Percentiles rank a stretch among this genome's conserved stretches.
phyloP scores from a whole-genome alignment of 2,329 filamentous ascomycete species.

The Claviceps sp. region DNA sequence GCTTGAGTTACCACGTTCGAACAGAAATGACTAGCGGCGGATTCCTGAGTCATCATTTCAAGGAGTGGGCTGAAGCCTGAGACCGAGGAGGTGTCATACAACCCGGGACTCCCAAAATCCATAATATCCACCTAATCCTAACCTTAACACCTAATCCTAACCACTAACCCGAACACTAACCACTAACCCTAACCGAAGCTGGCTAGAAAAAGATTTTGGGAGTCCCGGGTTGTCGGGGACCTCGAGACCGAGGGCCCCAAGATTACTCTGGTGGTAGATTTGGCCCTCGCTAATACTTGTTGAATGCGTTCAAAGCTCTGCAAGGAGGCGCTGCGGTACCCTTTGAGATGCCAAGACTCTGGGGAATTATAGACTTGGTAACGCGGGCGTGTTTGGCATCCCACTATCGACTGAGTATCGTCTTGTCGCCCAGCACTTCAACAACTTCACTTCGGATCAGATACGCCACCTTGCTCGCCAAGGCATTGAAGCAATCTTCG shows the following conservation, averaged over 20 bases:
- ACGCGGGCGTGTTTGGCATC: conserved; percentile 71
- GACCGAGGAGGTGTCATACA: too few species aligned
- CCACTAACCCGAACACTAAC: too few species aligned
- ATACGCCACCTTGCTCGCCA: conserved; percentile 44
- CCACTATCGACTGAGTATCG: conserved; percentile 64
- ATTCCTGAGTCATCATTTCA: conserved; percentile 62
- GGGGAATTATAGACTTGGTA: conserved; percentile 49
- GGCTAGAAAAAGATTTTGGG: too few species aligned
- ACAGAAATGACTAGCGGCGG: conserved; percentile 58
- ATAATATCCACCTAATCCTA: too few species aligned
- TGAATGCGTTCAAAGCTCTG: too few species aligned
- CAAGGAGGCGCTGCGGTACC: not conserved
- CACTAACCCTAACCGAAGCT: too few species aligned
- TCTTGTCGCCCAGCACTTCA: conserved; percentile 59
- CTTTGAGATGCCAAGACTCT: not conserved
- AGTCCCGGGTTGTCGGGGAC: too few species aligned
- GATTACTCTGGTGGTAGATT: conserved; percentile 54
- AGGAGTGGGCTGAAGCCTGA: conserved; percentile 58
- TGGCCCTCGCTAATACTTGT: not conserved
- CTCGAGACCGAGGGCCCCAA: conserved; percentile 40
- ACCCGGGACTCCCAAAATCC: too few species aligned
- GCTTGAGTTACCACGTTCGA: conserved; percentile 69
- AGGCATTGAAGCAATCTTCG: conserved; percentile 54
- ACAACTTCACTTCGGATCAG: conserved; percentile 29
- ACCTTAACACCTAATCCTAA: too few species aligned